Evolutionary conservation across 345 rosid genomes (phyloP).

Genomic region (Syzygium jambos): DNA sequence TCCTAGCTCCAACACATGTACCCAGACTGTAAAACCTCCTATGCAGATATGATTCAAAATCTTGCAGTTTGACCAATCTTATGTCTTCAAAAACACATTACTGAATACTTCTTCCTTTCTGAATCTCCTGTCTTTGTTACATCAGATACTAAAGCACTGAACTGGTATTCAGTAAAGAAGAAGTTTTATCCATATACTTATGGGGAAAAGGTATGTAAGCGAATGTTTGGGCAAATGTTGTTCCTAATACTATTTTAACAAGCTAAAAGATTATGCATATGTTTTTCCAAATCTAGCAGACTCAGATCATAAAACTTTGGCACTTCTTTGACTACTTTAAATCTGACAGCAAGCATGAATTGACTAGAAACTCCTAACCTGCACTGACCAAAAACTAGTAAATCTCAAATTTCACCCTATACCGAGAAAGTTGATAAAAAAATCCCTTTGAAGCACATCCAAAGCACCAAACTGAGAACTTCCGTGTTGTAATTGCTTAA

Average conservation of each 20-base stretch:
- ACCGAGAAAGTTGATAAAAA: neutral
- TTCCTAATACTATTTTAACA: neutral
- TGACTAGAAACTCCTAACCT: neutral
- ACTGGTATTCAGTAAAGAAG: neutral
- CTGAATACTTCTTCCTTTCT: neutral
- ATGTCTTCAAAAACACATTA: neutral
- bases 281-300: neutral
- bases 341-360: neutral
- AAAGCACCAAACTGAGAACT: neutral
- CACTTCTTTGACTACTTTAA: neutral
- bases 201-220: neutral
- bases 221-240: neutral
- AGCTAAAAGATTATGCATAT: neutral
- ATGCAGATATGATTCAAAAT: neutral
- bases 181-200: neutral
- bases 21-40: neutral
- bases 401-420: neutral
- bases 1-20: neutral
- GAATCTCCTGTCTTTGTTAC: neutral
- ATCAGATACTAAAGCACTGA: neutral
- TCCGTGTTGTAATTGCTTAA: neutral
- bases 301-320: neutral
- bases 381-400: neutral
- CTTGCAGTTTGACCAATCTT: neutral
- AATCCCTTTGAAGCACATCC: neutral